Evolutionary conservation across 2,329 filamentous ascomycete species (phyloP), one percentile per base, ranked within the genome.

Genomic region (Biscogniauxia sp.): DNA sequence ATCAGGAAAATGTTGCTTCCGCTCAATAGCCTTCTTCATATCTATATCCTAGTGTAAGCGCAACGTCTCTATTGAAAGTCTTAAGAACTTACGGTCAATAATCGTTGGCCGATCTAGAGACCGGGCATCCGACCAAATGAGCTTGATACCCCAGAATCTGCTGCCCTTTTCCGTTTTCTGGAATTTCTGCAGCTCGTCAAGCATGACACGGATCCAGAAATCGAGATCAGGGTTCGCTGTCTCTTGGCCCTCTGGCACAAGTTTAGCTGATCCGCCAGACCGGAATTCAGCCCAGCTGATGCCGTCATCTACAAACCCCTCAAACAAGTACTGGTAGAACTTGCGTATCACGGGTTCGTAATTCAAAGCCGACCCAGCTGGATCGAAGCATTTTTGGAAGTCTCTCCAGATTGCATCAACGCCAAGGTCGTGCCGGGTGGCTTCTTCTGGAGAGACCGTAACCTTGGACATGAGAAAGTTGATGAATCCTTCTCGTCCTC

Each of bases 211-310:
- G 45, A 61, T 59, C 54, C 53, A 57, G 53, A 62, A 61, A 20
- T 62, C 57, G 32, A 57, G 60, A 57, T 62, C 60, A 15, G 57
- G 59, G 45, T 64, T 41, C 15, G 52, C 15, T 28, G 54, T 59
- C 20, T 64, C 62, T 53, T 64, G 3, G 11, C 62, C 62, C 9
- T 61, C 61, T n/a, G 55, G 60, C 26, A 62, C 57, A n/a, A 61
- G 51, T 51, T 60, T 59, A 9, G 57, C 62, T 25, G 61, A 59
- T 50, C 58, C 60, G 17, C 60, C 61, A 51, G 57, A 57, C 51
- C 58, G 61, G 53, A 63, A 56, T 57, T 62, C 61, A 51, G 56
- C 61, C 62, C 60, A 63, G n/a, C n/a, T 57, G 57, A 62, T 63
- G 50, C 57, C 57, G 57, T 62, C 60, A 51, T 62, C 60, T 26